Percentiles rank a stretch among this genome's conserved stretches.
phyloP scores from a whole-genome alignment of 1,284 basidiomycete species.

The Melampsora medusae region DNA sequence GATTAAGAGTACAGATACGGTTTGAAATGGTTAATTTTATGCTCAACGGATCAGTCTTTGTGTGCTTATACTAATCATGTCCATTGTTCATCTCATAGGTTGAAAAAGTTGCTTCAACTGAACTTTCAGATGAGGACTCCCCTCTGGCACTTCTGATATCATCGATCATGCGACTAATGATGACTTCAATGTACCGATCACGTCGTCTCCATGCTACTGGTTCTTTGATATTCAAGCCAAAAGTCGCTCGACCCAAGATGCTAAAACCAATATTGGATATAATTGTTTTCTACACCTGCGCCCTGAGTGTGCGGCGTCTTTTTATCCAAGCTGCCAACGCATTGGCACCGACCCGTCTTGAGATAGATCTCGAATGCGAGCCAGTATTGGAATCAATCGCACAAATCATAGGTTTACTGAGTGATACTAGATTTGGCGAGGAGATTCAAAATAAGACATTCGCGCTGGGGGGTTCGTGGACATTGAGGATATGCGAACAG shows the following conservation, averaged over 20 bases:
- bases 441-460: not conserved
- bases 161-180: conserved; percentile 32
- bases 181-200: conserved; percentile 33
- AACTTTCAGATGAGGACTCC: not conserved
- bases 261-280: conserved; percentile 26
- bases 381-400: conserved; percentile 22
- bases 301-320: not conserved
- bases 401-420: conserved; percentile 7
- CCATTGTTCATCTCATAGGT: conserved; percentile 6
- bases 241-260: conserved; percentile 16
- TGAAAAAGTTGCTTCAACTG: conserved; percentile 11
- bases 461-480: conserved; percentile 15
- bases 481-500: conserved; percentile 17
- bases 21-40: conserved; percentile 37
- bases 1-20: conserved; percentile 21
- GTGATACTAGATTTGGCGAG: conserved; percentile 1
- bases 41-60: not conserved
- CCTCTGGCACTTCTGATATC: conserved; percentile 25
- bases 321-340: conserved; percentile 9
- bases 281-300: conserved; percentile 22
- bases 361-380: conserved; percentile 15
- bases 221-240: not conserved
- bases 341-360: conserved; percentile 13
- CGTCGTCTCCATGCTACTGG: conserved; percentile 20
- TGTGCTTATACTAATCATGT: not conserved